Evolutionary conservation across 345 rosid species (phyloP).

Genomic region (Streptanthus diversifolius): DNA sequence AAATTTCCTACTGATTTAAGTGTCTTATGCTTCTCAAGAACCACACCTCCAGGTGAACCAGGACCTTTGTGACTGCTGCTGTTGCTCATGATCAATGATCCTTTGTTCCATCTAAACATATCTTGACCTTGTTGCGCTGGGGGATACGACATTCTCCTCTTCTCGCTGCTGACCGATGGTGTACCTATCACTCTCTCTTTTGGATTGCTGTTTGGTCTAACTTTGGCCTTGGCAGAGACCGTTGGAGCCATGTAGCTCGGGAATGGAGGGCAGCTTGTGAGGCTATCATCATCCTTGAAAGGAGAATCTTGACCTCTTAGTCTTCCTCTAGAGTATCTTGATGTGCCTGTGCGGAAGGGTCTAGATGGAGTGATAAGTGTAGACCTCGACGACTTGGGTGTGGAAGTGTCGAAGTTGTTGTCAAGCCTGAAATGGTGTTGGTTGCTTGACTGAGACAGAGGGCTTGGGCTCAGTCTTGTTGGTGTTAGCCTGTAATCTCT

Average conservation of each 20-base stretch:
- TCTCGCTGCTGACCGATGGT: conserved; percentile 53
- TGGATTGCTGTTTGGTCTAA: conserved; percentile 70
- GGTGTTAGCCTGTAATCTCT: conserved; percentile 35
- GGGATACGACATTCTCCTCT: conserved; percentile 76
- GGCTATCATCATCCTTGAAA: conserved; percentile 89
- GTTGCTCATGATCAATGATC: conserved; percentile 35
- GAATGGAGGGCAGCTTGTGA: conserved; percentile 89
- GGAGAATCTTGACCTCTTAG: conserved; percentile 49
- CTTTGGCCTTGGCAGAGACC: conserved; percentile 79
- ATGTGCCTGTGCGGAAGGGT: conserved; percentile 46
- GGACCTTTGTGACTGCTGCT: conserved; percentile 16
- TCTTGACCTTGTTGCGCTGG: conserved; percentile 46
- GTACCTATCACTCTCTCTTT: conserved; percentile 73
- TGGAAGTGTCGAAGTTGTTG: conserved; percentile 38
- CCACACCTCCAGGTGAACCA: conserved; percentile 48
- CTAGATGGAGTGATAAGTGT: conserved; percentile 44
- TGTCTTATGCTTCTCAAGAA: conserved; percentile 44
- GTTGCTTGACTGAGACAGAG: conserved; percentile 52
- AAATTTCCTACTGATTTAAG: conserved; percentile 58
- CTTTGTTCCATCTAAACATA: conserved; percentile 67
- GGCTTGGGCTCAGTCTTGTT: conserved; percentile 57
- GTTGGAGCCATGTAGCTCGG: conserved; percentile 95
- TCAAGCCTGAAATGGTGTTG: conserved; percentile 30
- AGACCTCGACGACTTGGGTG: conserved; percentile 58
- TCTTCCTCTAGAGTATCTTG: conserved; percentile 67